Evolutionary conservation across 805 yeast species (phyloP).

Genomic region (Yarrowia bubula): DNA sequence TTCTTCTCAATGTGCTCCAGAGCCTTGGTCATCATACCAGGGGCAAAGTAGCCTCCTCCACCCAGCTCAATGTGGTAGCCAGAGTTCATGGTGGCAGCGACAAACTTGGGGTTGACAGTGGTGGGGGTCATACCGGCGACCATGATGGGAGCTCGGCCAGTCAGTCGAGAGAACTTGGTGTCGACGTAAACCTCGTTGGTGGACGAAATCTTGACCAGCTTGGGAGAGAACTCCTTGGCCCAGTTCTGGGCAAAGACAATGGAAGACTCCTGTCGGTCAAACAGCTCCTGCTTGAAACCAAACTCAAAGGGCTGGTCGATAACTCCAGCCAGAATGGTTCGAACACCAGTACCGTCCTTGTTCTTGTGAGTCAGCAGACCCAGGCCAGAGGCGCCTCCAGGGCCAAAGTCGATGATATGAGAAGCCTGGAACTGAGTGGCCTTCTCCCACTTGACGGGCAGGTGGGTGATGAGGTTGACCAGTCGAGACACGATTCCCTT

Average conservation of each 20-base stretch:
- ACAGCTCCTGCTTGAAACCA: slow-evolving; percentile 94
- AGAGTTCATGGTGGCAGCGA: slow-evolving; percentile 89
- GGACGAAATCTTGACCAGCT: slow-evolving; percentile 65
- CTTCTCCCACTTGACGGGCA: slow-evolving; percentile 92
- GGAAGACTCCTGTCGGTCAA: slow-evolving; percentile 62
- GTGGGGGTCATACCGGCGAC: slow-evolving; percentile 99
- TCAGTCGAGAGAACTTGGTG: slow-evolving; percentile 86
- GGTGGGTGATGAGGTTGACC: slow-evolving; percentile 76
- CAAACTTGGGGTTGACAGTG: slow-evolving; percentile 91
- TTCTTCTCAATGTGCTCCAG: slow-evolving; percentile 66
- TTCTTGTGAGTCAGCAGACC: slow-evolving; percentile 96
- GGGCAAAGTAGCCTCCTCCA: slow-evolving; percentile 96
- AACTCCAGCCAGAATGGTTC: slow-evolving; percentile 91
- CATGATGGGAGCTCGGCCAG: slow-evolving; percentile 94
- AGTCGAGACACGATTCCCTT: slow-evolving; percentile 66
- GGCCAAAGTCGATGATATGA: slow-evolving; percentile 95
- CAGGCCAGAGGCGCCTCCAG: slow-evolving; percentile 96
- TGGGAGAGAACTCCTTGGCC: slow-evolving; percentile 86
- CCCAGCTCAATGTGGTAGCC: slow-evolving; percentile 98
- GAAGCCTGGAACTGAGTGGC: slow-evolving; percentile 82
- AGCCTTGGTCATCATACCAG: slow-evolving; percentile 69
- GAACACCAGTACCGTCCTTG: slow-evolving; percentile 97
- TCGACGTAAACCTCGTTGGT: slow-evolving; percentile 79
- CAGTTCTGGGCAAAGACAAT: slow-evolving; percentile 86
- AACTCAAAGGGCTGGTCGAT: slow-evolving; percentile 72